Evolutionary conservation across 306 rosid species (phyloP), one percentile per base, ranked within the genome.

Genomic region (Begonia masoniana): DNA sequence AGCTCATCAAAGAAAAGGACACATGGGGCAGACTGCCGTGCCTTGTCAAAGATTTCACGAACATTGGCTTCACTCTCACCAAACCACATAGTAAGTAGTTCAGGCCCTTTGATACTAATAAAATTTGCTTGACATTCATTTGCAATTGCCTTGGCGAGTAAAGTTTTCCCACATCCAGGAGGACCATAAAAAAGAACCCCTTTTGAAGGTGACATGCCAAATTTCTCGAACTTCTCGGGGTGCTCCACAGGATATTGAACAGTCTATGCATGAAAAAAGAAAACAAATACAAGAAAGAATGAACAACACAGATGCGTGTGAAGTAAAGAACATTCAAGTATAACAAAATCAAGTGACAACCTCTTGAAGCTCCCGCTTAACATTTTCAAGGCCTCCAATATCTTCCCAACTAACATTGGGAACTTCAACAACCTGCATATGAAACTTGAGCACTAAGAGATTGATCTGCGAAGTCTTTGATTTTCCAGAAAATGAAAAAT

Each of bases 41-140:
- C 79, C 69, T 77, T 77, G 77, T 77, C 76, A 63, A 77, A 77
- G 52, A 73, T 70, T 60, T 77, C 83, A 50, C 77, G 68, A 60
- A 77, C 83, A 70, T 77, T 73, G 62, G 83, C 83, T 63, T 77
- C 83, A 73, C 83, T 77, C 70, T 77, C 83, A 57, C 79, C 83
- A 70, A 77, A 73, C 79, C 83, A 77, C 83, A 77, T 73, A 15
- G 79, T 77, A 24, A 77, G 83, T 19, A 77, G 60, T 63, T 77
- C 79, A 4, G 78, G 82, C 7, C 82, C 82, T 47, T 76, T 76
- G 53, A 77, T 55, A 57, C 83, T 77, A 55, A 77, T 77, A 63
- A 77, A 77, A 64, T 77, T 78, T 9, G 83, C 83, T 61, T 78
- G 75, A 43, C 80, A 74, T 74, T 78, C 77, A 58, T 74, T 74